phyloP scores from a whole-genome alignment of 495 filamentous ascomycete genomes.

The Daldinia decipiens region DNA sequence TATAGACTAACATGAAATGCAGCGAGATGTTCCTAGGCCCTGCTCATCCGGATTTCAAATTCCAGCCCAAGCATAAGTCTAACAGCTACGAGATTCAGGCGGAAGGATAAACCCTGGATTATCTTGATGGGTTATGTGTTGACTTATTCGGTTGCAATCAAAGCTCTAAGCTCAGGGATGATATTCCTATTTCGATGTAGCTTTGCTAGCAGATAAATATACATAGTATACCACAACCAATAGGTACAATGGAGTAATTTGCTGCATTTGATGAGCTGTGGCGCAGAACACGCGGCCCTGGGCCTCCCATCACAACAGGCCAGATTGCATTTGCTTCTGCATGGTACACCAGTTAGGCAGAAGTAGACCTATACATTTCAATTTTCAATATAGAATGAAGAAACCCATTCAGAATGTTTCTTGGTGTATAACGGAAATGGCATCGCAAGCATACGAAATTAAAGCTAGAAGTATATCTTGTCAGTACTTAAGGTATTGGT shows the following conservation, averaged over 20 bases:
- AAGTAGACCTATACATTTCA: not conserved
- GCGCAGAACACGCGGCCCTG: constrained; percentile 24
- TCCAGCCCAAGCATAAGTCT: constrained; percentile 98
- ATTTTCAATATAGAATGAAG: not conserved
- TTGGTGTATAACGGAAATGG: not conserved
- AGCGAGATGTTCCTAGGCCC: constrained; percentile 98
- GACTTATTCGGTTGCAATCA: not conserved
- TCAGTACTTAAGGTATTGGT: not conserved
- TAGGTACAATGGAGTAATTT: constrained; percentile 6
- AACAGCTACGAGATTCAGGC: constrained; percentile 77
- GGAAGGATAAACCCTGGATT: constrained; percentile 55
- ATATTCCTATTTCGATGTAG: not conserved
- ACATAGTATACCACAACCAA: not conserved
- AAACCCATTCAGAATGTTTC: not conserved
- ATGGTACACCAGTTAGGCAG: constrained; percentile 9
- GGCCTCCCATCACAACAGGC: constrained; percentile 21
- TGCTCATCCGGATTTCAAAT: constrained; percentile 87
- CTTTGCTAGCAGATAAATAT: constrained; percentile 1
- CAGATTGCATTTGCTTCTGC: constrained; percentile 28
- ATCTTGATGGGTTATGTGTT: not conserved
- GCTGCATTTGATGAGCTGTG: constrained; percentile 14
- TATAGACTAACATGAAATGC: constrained; percentile 27
- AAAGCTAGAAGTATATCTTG: not conserved
- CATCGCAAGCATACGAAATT: not conserved
- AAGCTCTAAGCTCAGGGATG: not conserved